Conservation (phyloP, 306 rosid genomes). For the Benincasa hispida region DNA sequence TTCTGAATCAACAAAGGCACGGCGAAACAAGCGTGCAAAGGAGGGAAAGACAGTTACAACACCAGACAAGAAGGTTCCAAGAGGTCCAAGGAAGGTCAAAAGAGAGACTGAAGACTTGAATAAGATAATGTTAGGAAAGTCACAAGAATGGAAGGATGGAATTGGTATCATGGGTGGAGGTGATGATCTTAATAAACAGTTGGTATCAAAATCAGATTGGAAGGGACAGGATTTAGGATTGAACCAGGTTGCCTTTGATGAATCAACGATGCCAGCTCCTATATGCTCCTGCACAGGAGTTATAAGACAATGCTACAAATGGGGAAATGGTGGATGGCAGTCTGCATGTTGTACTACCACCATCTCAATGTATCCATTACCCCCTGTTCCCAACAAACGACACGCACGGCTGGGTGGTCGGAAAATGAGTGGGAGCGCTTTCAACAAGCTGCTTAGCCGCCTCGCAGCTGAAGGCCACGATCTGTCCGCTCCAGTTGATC, state of each 20-base stretch:
- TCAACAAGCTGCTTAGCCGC: conserved; percentile 82
- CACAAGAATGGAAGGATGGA: conserved; percentile 65
- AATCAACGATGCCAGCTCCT: conserved; percentile 93
- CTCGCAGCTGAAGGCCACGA: conserved; percentile 95
- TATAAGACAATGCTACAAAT: conserved; percentile 87
- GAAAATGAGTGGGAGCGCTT: conserved; percentile 98
- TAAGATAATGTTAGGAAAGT: conserved; percentile 52
- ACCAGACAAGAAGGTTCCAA: conserved; percentile 56
- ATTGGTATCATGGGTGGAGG: conserved; percentile 53
- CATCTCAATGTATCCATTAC: conserved; percentile 84
- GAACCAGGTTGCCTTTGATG: conserved; percentile 86
- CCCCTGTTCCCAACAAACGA: conserved; percentile 92
- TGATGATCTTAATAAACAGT: conserved; percentile 64
- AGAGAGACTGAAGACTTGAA: conserved; percentile 67
- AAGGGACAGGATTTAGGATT: conserved; percentile 82
- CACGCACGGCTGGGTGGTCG: conserved; percentile 94
- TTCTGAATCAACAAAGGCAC: conserved; percentile 39
- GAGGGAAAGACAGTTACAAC: conserved; percentile 52
- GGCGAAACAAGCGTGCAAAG: conserved; percentile 60
- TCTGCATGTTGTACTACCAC: conserved; percentile 95
- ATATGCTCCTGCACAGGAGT: conserved; percentile 85
- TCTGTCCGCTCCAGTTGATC: conserved; percentile 81
- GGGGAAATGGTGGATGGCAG: conserved; percentile 99
- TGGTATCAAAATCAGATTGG: conserved; percentile 81
- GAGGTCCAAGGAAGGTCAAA: conserved; percentile 56